phyloP scores from a whole-genome alignment of 2,329 filamentous ascomycete genomes.

The Ophiosphaerella korrae region DNA sequence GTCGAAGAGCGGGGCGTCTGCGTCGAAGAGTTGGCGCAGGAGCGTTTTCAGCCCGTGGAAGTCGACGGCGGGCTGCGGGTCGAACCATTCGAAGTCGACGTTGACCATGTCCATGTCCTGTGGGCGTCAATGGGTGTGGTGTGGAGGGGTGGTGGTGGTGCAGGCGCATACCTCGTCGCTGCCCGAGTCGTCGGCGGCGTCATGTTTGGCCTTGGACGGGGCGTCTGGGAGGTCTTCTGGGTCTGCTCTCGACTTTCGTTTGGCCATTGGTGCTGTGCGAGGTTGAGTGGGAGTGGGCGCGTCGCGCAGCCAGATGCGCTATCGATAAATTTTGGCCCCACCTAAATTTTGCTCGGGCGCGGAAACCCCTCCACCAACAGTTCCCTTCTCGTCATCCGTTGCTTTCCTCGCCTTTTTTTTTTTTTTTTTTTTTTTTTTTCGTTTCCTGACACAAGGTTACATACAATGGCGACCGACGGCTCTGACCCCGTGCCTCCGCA shows the following conservation, averaged over 20 bases:
- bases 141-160: slow-evolving; percentile 8
- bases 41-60: slow-evolving; percentile 94
- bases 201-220: slow-evolving; percentile 33
- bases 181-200: slow-evolving; percentile 43
- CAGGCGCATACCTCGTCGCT: slow-evolving; percentile 43
- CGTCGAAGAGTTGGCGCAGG: slow-evolving; percentile 88
- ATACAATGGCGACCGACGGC: slow-evolving; percentile 47
- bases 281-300: slow-evolving; percentile 1
- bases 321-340: slow-evolving; percentile 13
- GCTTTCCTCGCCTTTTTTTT: slow-evolving; percentile 10
- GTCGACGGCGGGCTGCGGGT: slow-evolving; percentile 85
- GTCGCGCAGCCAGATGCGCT: slow-evolving; percentile 3
- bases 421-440: slow-evolving; percentile 15
- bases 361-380: slow-evolving; percentile 15
- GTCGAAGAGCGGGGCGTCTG: slow-evolving; percentile 83
- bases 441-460: slow-evolving; percentile 10
- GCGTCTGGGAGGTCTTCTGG: slow-evolving; percentile 45
- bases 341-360: not conserved
- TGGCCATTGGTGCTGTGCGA: slow-evolving; percentile 38
- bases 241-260: slow-evolving; percentile 42
- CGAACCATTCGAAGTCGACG: slow-evolving; percentile 99
- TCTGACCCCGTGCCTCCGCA: slow-evolving; percentile 53
- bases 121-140: slow-evolving; percentile 16
- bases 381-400: slow-evolving; percentile 8
- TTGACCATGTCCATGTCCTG: slow-evolving; percentile 91